Evolutionary conservation across 75 land plant species (phyloP).

Genomic region (Azolla pinnata): DNA sequence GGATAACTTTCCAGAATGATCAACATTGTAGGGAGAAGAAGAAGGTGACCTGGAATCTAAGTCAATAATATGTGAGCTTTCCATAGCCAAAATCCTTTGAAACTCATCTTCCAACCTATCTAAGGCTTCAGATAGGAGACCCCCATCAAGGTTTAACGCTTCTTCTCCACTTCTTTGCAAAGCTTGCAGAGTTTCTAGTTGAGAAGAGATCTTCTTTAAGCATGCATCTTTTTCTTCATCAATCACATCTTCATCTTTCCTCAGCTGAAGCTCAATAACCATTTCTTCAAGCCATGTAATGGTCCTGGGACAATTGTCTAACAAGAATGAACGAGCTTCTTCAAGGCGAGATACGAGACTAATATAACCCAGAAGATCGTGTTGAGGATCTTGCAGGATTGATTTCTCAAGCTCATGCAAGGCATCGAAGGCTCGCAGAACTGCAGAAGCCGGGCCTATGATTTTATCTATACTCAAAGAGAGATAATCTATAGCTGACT

Average conservation of each 20-base stretch:
- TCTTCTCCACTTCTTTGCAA: slow-evolving; percentile 18
- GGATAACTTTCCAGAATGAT: neutral
- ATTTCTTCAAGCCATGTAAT: slow-evolving; percentile 59
- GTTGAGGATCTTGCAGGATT: slow-evolving; percentile 22
- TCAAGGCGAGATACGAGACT: slow-evolving; percentile 37
- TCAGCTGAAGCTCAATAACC: slow-evolving; percentile 29
- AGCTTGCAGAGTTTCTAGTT: slow-evolving; percentile 22
- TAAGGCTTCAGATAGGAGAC: slow-evolving; percentile 40
- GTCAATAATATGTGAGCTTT: no score
- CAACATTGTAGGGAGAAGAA: neutral
- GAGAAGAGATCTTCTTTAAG: slow-evolving; percentile 15
- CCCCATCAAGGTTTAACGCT: slow-evolving; percentile 34
- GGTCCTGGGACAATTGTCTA: slow-evolving; percentile 39
- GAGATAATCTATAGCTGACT: slow-evolving; percentile 12
- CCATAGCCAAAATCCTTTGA: slow-evolving; percentile 36
- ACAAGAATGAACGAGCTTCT: slow-evolving; percentile 50
- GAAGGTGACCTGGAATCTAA: no score
- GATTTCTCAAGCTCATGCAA: slow-evolving; percentile 45
- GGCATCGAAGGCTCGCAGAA: slow-evolving; percentile 49
- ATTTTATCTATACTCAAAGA: slow-evolving; percentile 38
- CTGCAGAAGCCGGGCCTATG: slow-evolving; percentile 45
- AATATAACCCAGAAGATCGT: slow-evolving; percentile 34
- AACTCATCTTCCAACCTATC: slow-evolving; percentile 54
- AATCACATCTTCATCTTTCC: no score
- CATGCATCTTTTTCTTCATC: slow-evolving; percentile 14